phyloP scores from a whole-genome alignment of 176 grass and related monocot genomes.

The Bromus sterilis region DNA sequence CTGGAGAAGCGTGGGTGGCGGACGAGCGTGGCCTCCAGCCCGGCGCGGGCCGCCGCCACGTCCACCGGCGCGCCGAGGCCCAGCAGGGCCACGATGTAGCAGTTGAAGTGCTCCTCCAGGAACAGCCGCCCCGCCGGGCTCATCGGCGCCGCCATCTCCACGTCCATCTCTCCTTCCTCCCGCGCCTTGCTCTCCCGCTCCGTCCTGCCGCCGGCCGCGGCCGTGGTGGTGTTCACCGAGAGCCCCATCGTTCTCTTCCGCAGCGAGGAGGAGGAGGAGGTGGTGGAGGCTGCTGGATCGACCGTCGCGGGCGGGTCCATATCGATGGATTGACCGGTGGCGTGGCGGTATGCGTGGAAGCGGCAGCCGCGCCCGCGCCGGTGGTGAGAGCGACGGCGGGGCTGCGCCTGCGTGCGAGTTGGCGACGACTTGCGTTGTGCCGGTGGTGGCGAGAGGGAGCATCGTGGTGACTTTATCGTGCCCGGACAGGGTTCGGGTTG shows the following conservation, averaged over 20 bases:
- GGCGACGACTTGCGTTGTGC: no score
- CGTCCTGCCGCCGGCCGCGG: background rate
- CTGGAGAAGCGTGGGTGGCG: conserved; percentile 87
- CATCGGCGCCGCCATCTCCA: conserved; percentile 35
- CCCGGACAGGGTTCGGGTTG: no score
- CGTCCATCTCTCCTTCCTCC: background rate
- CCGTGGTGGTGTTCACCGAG: conserved; percentile 14
- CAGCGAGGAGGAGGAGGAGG: background rate
- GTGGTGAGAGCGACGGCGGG: background rate
- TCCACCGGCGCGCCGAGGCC: conserved; percentile 38
- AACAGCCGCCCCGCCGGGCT: conserved; percentile 86
- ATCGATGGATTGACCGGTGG: background rate
- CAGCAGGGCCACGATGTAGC: conserved; percentile 70
- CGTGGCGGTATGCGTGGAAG: background rate
- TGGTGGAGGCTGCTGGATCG: background rate
- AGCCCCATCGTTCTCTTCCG: conserved; percentile 15
- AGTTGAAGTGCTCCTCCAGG: conserved; percentile 60
- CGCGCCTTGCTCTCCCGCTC: no score
- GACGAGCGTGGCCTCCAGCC: conserved; percentile 51
- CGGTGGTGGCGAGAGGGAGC: no score
- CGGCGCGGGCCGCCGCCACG: conserved; percentile 28
- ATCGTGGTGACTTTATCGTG: no score
- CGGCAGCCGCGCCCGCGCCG: no score
- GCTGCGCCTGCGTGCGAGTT: background rate
- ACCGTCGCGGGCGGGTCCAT: conserved; percentile 25